Percentiles rank a stretch among this genome's conserved stretches.
Evolutionary conservation across 441 rosid species (phyloP).

Genomic region (Euphorbia corollata): DNA sequence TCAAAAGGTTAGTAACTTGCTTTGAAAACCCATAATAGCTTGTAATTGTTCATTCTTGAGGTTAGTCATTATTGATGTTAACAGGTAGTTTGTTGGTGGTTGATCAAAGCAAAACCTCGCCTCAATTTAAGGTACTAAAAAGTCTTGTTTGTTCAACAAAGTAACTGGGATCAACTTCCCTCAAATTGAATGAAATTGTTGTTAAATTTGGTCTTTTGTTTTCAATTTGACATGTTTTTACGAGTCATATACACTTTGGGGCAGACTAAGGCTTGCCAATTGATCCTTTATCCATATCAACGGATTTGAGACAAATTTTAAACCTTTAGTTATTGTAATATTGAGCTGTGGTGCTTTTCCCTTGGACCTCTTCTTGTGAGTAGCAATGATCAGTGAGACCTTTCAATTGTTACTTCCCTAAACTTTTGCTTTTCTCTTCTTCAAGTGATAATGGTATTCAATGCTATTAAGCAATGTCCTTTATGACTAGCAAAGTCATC

Average conservation of each 20-base stretch:
- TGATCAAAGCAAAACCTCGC: conserved; percentile 19
- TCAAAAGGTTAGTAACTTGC: conserved; percentile 25
- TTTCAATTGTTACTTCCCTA: neutral
- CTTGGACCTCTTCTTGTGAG: neutral
- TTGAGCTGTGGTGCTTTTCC: neutral
- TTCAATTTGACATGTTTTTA: neutral
- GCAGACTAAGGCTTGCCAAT: neutral
- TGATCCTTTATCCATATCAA: neutral
- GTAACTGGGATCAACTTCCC: neutral
- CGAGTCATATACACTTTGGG: neutral
- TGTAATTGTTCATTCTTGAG: neutral
- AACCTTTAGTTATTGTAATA: neutral
- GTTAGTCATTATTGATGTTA: neutral
- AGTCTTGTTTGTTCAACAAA: neutral
- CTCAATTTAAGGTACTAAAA: conserved; percentile 25
- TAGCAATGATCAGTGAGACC: neutral
- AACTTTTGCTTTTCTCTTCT: neutral
- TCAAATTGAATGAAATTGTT: neutral
- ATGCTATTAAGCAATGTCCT: neutral
- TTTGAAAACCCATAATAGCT: neutral
- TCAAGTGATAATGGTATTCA: neutral
- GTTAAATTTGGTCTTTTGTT: neutral
- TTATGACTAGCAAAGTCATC: neutral
- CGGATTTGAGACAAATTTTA: neutral
- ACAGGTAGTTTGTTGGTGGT: conserved; percentile 28